Evolutionary conservation across 2,329 filamentous ascomycete genomes (phyloP), one percentile per base, ranked within the genome.

Genomic region (Pseudocercospora fijiensis): DNA sequence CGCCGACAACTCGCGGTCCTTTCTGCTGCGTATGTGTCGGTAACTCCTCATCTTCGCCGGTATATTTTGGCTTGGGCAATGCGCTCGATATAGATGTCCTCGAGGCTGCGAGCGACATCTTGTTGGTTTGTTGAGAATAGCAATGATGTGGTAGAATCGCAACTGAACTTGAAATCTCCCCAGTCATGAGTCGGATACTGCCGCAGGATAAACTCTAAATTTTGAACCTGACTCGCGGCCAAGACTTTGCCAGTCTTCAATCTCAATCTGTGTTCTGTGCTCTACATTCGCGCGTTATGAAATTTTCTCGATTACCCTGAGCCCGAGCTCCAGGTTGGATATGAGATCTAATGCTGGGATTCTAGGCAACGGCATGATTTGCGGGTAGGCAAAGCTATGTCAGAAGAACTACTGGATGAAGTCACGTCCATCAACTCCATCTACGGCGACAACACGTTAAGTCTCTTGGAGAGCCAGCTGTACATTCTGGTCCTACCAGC

Each of bases 41-140:
- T 33, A 89, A 80, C 73, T 96, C 90, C 76, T 97, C 93, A 75
- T 96, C 88, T 75, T 96, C 91, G 70, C 91, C 92, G 4, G 89
- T 91, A 75, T 97, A 96, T 79, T 91, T 94, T 16, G 94, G 93
- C 76, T 93, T 93, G 3, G 94, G 94, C 49, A 98, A 83, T 62
- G 90, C 88, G 75, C 88, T 87, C 67, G 91, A 87, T 49, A 98
- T 84, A 63, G 91, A 90, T 64, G 68, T 62, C 37, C 71, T 65
- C 26, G 67, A 53, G 18, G 60, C 60, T n/a, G 67, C 49, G 59
- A 69, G 59, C 62, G 69, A 66, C 68, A 70, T 70, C 51, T 28
- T 63, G 63, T 2, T 41, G 30, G 47, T 18, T 41, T 16, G 47
- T 24, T 24, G 27, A 30, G 64, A 37, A 53, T n/a, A n/a, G 27